Base-by-base conservation (phyloP, 2,329 filamentous ascomycete species). In the Sclerotiophoma versabilis region DNA sequence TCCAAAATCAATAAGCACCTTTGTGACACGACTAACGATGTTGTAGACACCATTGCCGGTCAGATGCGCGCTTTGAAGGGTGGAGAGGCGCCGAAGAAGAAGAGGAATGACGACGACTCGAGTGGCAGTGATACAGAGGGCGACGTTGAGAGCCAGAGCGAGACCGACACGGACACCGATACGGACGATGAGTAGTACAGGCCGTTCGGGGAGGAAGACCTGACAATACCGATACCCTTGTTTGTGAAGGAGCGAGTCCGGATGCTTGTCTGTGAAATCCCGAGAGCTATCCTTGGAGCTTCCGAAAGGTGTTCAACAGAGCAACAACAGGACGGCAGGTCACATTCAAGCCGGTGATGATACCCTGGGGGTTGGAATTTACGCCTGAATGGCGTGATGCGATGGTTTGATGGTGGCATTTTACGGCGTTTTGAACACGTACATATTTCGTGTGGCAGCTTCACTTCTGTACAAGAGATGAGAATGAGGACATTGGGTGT, bases 31-130 rank as follows among this genome's bases (percentile, higher is more conserved):
- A 52, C 68, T 76, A 62, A 76, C 57, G 34, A 44, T 20, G 53
- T 47, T 56, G 66, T 50, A 96, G 92, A 96, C 77, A 92, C 92
- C 2, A 82, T 97, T 63, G 93, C 92, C 42, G 92, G 92, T 57
- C 91, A 96, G 77, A 95, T 96, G 91, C 87, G 88, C 59, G 89
- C 89, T 11, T 85, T 96, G 57, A 96, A 95, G 80, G 88, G 87
- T 11, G 89, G 86, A 25, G 80, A 75, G 20, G 62, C 74, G 32
- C 77, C 80, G 37, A 87, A 86, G 79, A 83, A 85, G 66, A 85
- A 82, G 73, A 81, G 81, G 72, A 84, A 84, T 2, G 80, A 82
- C 5, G 86, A 89, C 39, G 87, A 85, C n/a, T 84, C 82, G 46
- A 80, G 83, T 38, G 83, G 83, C 52, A 85, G 83, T 68, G 83